A percentile compares a stretch with the other conserved stretches of the same genome.
Evolutionary conservation across 169 alveolate genomes (phyloP).

Genomic region (Perkinsus marinus): DNA sequence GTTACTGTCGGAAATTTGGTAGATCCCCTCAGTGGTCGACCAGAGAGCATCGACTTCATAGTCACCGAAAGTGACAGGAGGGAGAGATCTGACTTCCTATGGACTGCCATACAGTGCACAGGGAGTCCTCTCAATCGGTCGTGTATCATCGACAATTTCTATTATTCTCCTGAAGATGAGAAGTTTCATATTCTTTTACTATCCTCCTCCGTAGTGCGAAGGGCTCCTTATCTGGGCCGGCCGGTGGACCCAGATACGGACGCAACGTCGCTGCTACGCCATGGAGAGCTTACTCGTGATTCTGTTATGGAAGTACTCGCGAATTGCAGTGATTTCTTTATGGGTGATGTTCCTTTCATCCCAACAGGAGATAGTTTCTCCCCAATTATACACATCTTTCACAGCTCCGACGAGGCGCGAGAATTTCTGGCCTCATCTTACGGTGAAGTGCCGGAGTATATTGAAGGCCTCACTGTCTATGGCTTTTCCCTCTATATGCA

Average conservation of each 20-base stretch:
- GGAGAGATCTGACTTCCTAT: not conserved
- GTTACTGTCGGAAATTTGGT: not conserved
- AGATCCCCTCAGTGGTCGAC: not conserved
- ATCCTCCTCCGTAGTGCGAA: not conserved
- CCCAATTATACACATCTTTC: not conserved
- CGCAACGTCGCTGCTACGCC: not conserved
- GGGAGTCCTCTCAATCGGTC: not conserved
- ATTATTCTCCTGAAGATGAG: not conserved
- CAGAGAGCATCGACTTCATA: not conserved
- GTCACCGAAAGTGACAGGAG: not conserved
- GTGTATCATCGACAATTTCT: not conserved
- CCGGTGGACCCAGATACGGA: not conserved
- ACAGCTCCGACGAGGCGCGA: not conserved
- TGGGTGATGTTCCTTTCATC: not conserved
- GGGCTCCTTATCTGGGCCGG: not conserved
- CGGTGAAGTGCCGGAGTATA: not conserved
- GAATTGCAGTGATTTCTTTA: not conserved
- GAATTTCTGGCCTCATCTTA: not conserved
- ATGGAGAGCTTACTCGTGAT: not conserved
- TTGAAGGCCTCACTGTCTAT: not conserved
- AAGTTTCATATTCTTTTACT: not conserved
- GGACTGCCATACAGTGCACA: not conserved
- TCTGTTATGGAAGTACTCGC: not conserved
- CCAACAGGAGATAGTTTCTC: not conserved
- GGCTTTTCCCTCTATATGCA: not conserved